Base-by-base conservation (phyloP, 257 asterid species). In the Oldenlandia corymbosa region DNA sequence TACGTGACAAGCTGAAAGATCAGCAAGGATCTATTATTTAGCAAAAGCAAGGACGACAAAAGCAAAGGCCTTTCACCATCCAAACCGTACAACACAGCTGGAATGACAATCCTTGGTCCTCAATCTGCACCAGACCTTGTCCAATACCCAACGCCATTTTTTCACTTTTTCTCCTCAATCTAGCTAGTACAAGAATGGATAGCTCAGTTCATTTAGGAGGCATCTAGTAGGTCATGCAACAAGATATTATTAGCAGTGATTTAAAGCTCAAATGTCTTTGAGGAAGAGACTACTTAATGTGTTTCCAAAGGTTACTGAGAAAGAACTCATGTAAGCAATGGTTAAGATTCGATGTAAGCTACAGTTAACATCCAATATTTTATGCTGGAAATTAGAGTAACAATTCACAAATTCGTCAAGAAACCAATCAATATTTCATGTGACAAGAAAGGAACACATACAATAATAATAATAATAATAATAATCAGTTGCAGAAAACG, bases 31-130 rank as follows among this genome's bases (percentile, higher is more conserved):
- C 65, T 75, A 73, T 74, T 67, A 73, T 68, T 68, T 57, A 45
- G 59, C 20, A 27, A 34, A 34, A n/a, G n/a, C n/a, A 39, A 41
- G 48, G 78, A 73, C 64, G 73, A 73, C 64, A 77, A 79, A n/a
- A 66, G 64, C 63, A 74, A 73, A 64, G 66, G 63, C 16, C 26
- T 23, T 50, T 70, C 37, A 60, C 54, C 74, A 79, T 69, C 73
- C 74, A 74, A 68, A 26, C 59, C 74, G 78, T 74, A 83, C 83
- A 57, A 37, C 59, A 78, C 86, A 85, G 86, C 83, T 80, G 84
- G 79, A 82, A 76, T 37, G 53, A 79, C 81, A 72, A 58, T 68
- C 60, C 77, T 72, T 74, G 75, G 63, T 68, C 73, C 76, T 80
- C 64, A 65, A 47, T 67, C 31, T 71, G 60, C 72, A n/a, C 28